These are phyloP conservation scores for Debaryomycetaceae sp. DNA, from an alignment of 1,139 yeast species.

Conservation along the genomic window DNA sequence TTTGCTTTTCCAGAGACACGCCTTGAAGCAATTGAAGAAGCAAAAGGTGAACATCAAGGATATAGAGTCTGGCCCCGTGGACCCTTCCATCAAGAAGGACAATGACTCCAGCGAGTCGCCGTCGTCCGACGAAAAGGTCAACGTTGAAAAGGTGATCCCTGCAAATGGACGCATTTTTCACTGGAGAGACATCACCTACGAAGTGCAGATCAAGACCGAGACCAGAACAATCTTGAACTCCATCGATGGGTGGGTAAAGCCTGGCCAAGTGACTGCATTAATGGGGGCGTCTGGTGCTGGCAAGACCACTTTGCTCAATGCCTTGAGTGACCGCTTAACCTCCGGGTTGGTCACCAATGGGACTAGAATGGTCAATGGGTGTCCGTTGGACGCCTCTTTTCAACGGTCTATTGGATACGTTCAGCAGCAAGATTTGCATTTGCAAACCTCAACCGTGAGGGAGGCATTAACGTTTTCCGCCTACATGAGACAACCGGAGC, in stretches of 20 bases:
- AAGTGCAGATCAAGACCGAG: slow-evolving; percentile 61
- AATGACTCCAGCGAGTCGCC: neutral
- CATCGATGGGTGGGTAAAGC: slow-evolving; percentile 83
- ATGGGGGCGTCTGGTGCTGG: slow-evolving; percentile 94
- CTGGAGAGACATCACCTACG: slow-evolving; percentile 76
- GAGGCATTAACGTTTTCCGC: slow-evolving; percentile 76
- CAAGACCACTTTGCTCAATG: slow-evolving; percentile 70
- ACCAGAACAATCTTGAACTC: slow-evolving; percentile 60
- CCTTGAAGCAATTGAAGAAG: slow-evolving; percentile 22
- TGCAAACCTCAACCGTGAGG: slow-evolving; percentile 71
- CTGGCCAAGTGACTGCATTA: slow-evolving; percentile 42
- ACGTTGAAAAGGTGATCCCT: slow-evolving; percentile 8
- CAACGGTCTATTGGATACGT: slow-evolving; percentile 82
- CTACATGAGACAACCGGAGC: slow-evolving; percentile 62
- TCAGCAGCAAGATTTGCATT: slow-evolving; percentile 78
- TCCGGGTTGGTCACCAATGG: slow-evolving; percentile 73
- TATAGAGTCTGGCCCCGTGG: slow-evolving; percentile 8
- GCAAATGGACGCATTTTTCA: slow-evolving; percentile 52
- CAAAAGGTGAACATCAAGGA: slow-evolving; percentile 6
- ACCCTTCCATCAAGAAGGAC: slow-evolving; percentile 2
- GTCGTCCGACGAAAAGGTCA: neutral
- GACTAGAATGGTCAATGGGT: slow-evolving; percentile 70
- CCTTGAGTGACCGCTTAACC: slow-evolving; percentile 73
- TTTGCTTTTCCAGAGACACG: slow-evolving; percentile 51
- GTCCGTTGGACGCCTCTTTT: slow-evolving; percentile 63